Conservation (phyloP, 805 yeast genomes). For the Starmera quercuum region DNA sequence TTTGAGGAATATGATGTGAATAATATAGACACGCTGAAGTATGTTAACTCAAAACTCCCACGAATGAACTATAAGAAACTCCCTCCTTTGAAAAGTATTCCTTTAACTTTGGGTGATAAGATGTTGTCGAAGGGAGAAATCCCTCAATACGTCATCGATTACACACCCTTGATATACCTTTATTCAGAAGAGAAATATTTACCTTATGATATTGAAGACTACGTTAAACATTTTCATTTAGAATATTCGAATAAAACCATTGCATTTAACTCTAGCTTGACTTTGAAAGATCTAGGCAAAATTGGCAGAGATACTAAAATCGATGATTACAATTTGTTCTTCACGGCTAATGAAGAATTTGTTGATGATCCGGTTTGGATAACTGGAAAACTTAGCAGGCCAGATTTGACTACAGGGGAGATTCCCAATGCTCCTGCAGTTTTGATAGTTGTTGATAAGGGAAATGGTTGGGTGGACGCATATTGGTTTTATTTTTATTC, state of each 20-base stretch:
- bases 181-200: constrained; percentile 84
- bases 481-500: constrained; percentile 95
- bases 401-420: constrained; percentile 64
- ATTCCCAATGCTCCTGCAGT: constrained; percentile 74
- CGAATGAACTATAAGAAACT: constrained; percentile 12
- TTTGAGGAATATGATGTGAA: constrained; percentile 8
- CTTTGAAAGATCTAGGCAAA: constrained; percentile 19
- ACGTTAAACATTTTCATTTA: constrained; percentile 57
- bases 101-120: constrained; percentile 23
- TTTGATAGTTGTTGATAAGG: constrained; percentile 81
- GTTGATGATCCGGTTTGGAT: constrained; percentile 77
- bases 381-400: constrained; percentile 62
- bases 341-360: constrained; percentile 69
- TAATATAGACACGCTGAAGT: constrained; percentile 4
- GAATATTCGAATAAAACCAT: constrained; percentile 42
- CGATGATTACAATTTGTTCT: constrained; percentile 33
- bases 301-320: constrained; percentile 20
- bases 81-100: constrained; percentile 30
- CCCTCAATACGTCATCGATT: constrained; percentile 55
- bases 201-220: constrained; percentile 75
- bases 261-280: constrained; percentile 24
- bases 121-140: constrained; percentile 45
- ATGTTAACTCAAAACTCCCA: constrained; percentile 1
- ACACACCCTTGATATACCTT: constrained; percentile 73
- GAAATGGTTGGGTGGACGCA: constrained; percentile 91